Evolutionary conservation across 768 basidiomycete species (phyloP), one percentile per base, ranked within the genome.

Genomic region (Boletellus sp.): DNA sequence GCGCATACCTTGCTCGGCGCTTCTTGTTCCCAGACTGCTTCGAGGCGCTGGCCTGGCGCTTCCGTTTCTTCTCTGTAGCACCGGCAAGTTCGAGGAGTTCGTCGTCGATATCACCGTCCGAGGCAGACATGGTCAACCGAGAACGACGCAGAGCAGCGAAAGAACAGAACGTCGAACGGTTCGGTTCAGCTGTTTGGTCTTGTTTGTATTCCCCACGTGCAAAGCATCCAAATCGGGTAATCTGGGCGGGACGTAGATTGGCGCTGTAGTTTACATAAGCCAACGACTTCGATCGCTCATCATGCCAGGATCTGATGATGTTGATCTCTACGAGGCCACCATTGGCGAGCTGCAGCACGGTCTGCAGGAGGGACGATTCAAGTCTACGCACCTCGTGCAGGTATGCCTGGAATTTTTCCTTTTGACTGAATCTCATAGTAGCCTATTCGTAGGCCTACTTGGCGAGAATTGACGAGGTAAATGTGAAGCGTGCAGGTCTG

Each of bases 11-110:
- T 65, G 81, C 71, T 69, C 84, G 87, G 56, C 87, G 79, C 61
- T 85, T 81, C 71, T 90, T 85, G 56, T 70, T 70, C 37, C 72
- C 72, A n/a, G 72, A 66, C 34, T 68, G 63, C 54, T 74, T 73
- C 22, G 75, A 69, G 8, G 72, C 55, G 8, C 71, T 64, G 45
- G 79, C 80, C 40, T 75, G 76, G 53, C 76, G 73, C 65, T 82
- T 84, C 54, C 83, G 83, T 66, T 83, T 86, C 64, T 85, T 83
- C 44, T 80, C 72, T 31, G 72, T 74, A 1, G 80, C 86, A 1
- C 85, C 89, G 0, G 87, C 87, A 38, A 94, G 84, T 60, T 80
- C 88, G 37, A 93, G 83, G 23, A 93, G 81, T 64, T 92, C 87
- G 58, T 89, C 86, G 61, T 73, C 73, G 40, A 79, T 71, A 55